Conservation (phyloP, 78 protist species). For the Dictyostelium purpureum region DNA sequence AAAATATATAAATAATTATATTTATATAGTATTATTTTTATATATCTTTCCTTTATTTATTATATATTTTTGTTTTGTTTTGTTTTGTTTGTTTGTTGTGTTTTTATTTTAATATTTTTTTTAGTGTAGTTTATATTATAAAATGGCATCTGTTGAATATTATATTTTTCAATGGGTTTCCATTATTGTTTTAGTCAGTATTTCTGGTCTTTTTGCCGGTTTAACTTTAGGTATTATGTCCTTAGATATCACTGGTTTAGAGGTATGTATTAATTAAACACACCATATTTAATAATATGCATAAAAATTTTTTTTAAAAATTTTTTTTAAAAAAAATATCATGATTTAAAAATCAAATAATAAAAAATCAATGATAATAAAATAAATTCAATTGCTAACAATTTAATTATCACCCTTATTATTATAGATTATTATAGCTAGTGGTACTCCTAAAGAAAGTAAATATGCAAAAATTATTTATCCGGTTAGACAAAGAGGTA, state of each 20-base stretch:
- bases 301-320: too few relatives aligned
- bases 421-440: conserved; percentile 60
- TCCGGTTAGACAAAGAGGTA: conserved; percentile 93
- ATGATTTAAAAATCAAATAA: neutral
- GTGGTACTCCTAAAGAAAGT: conserved; percentile 64
- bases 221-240: conserved; percentile 92
- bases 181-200: conserved; percentile 57
- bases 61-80: too few relatives aligned
- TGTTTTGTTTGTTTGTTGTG: too few relatives aligned
- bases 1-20: too few relatives aligned
- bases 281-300: too few relatives aligned
- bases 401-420: neutral
- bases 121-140: too few relatives aligned
- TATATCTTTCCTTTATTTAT: too few relatives aligned
- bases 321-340: neutral
- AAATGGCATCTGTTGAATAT: neutral
- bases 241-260: conserved; percentile 84
- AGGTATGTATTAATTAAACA: conserved; percentile 44
- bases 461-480: conserved; percentile 84
- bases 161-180: conserved; percentile 48
- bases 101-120: too few relatives aligned
- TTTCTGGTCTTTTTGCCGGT: conserved; percentile 93
- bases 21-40: too few relatives aligned
- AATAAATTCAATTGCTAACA: neutral
- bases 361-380: neutral